These are phyloP conservation scores for Lactarius indigo DNA, from an alignment of 768 basidiomycete genomes.

Conservation along the genomic window DNA sequence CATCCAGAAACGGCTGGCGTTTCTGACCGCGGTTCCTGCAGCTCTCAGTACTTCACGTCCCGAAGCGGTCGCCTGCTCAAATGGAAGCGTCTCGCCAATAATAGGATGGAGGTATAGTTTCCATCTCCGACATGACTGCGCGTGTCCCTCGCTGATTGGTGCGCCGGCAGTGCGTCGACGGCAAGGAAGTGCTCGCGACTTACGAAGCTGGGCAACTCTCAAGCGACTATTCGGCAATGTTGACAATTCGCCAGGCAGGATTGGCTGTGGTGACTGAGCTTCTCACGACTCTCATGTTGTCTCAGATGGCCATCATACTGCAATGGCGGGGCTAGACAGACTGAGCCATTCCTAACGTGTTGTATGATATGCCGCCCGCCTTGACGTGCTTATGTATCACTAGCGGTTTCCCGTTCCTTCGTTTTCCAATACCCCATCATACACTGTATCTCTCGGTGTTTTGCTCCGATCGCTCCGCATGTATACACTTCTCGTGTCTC, in stretches of 20 bases:
- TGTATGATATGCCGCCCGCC: background rate
- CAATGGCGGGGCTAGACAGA: constrained; percentile 42
- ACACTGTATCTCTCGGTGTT: constrained; percentile 10
- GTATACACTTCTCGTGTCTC: background rate
- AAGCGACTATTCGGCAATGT: constrained; percentile 54
- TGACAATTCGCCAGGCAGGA: constrained; percentile 56
- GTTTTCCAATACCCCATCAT: background rate
- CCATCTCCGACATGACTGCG: background rate
- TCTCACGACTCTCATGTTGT: constrained; percentile 68
- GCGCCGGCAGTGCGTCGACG: constrained; percentile 52
- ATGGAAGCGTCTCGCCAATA: constrained; percentile 57
- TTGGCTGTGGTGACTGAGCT: constrained; percentile 71
- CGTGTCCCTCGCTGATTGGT: constrained; percentile 2
- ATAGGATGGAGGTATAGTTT: constrained; percentile 63
- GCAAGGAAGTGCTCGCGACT: constrained; percentile 51
- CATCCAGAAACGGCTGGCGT: background rate
- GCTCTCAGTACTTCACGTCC: constrained; percentile 72
- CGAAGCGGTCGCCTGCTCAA: constrained; percentile 70
- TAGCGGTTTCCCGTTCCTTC: constrained; percentile 11
- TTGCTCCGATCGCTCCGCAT: background rate
- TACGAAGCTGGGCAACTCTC: constrained; percentile 64
- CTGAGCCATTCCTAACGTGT: background rate
- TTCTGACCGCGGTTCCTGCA: constrained; percentile 30
- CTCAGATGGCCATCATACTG: constrained; percentile 62
- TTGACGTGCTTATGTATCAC: constrained; percentile 7